Percentiles rank a stretch among this genome's conserved stretches.
Conservation (phyloP, 345 rosid species). For the Pelargonium nanum region DNA sequence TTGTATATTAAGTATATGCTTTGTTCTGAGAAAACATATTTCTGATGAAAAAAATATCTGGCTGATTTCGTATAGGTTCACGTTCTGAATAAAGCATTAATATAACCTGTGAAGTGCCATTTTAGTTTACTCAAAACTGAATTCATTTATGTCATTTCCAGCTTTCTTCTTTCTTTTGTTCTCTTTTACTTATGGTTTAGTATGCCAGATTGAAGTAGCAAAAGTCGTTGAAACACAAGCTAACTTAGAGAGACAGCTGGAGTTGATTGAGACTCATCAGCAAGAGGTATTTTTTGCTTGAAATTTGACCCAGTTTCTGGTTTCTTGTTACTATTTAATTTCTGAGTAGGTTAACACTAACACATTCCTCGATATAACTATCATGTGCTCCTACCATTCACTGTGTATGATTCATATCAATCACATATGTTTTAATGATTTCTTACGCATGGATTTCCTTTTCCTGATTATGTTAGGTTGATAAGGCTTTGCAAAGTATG, state of each 20-base stretch:
- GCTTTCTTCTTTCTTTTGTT: not conserved
- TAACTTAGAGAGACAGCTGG: slow-evolving; percentile 73
- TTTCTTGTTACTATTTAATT: not conserved
- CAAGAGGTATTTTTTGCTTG: slow-evolving; percentile 49
- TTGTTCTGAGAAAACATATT: too few relatives aligned
- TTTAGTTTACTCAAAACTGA: not conserved
- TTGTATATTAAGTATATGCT: too few relatives aligned
- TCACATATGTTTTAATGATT: not conserved
- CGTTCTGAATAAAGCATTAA: not conserved
- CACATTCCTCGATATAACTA: too few relatives aligned
- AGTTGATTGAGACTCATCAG: slow-evolving; percentile 94
- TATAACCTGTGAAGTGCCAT: not conserved
- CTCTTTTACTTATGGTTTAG: slow-evolving; percentile 6
- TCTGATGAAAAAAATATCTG: too few relatives aligned
- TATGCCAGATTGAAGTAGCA: slow-evolving; percentile 81
- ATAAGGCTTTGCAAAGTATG: slow-evolving; percentile 76
- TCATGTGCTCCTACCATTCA: too few relatives aligned
- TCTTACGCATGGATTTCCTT: slow-evolving; percentile 1
- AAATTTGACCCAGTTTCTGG: not conserved
- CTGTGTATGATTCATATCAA: not conserved
- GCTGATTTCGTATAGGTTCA: not conserved
- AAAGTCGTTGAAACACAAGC: slow-evolving; percentile 93
- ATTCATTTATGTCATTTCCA: not conserved
- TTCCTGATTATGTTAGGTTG: slow-evolving; percentile 41
- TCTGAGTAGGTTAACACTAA: too few relatives aligned